Evolutionary conservation across 1,284 basidiomycete genomes (phyloP), one percentile per base, ranked within the genome.

Genomic region (Ustilago xerochloae): DNA sequence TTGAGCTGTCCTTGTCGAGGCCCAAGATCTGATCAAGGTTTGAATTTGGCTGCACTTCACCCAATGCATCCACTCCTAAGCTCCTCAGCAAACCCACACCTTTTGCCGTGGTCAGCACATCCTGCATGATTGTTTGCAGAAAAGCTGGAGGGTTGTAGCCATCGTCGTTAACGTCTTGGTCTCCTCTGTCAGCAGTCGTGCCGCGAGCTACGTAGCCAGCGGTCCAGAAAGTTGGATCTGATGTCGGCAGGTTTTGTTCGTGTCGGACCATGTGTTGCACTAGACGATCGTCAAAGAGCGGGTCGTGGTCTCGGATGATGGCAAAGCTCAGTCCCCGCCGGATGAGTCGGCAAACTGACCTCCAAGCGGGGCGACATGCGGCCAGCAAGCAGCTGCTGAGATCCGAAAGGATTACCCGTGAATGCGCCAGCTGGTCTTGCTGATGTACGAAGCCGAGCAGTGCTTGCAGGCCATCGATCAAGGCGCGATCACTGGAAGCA

Each of bases 21-120:
- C 63, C 59, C 24, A 73, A 57, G 26, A 73, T 35, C 8, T 47
- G 45, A 18, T 52, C 60, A 0, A 73, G 56, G 20, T 67, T 48
- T 5, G 36, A n/a, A 28, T 55, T 46, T 0, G 64, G 70, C 46
- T 51, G 63, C 7, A 73, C 63, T 13, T 54, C 70, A 28, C 70
- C 70, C 2, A 73, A 49, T 3, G 70, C 65, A 18, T 74, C 74
- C n/a, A 73, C 45, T 5, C 75, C 75, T 20, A 77, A 47, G 24
- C 71, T 67, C 16, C 75, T 53, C 7, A 77, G 61, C 35, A 77
- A 39, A 12, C 75, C 71, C 0, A 77, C 75, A 4, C 71, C 64
- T 28, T 77, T 77, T 8, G 65, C 58, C 9, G 62, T 67, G 2
- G 64, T 63, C 22, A 77, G 16, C 6, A 77, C 60, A 28, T 74